Conservation (phyloP, 23 red algal genomes). For the Gracilaria domingensis region DNA sequence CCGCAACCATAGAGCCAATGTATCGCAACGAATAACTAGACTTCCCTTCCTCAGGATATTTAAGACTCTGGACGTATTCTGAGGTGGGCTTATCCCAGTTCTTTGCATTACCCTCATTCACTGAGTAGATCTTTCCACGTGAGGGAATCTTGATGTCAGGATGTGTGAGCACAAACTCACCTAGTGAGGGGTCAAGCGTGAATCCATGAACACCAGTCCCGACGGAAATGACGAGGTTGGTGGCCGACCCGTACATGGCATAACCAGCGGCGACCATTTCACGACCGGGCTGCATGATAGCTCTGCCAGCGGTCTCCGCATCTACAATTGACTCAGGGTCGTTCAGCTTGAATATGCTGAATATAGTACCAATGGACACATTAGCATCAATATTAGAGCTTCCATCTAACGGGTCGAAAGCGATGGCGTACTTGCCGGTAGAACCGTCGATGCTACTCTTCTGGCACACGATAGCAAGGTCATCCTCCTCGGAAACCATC, state of each 20-base stretch:
- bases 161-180: constrained; percentile 99
- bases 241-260: constrained; percentile 95
- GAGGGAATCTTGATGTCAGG: constrained; percentile 93
- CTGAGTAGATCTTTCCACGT: constrained; percentile 96
- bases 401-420: constrained; percentile 99
- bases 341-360: constrained; percentile 89
- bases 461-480: constrained; percentile 85
- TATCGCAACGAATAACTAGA: constrained; percentile 92
- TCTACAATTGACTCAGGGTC: constrained; percentile 78
- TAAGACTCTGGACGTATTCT: constrained; percentile 89
- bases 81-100: constrained; percentile 91
- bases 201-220: constrained; percentile 93
- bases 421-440: constrained; percentile 91
- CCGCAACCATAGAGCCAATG: constrained; percentile 98
- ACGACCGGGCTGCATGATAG: constrained; percentile 85
- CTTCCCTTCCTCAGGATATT: constrained; percentile 87
- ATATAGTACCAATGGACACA: constrained; percentile 99
- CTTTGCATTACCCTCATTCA: constrained; percentile 97
- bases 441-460: constrained; percentile 73
- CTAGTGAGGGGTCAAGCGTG: constrained; percentile 94
- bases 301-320: constrained; percentile 66
- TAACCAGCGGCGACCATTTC: constrained; percentile 97
- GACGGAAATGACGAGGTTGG: constrained; percentile 96
- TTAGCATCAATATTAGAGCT: constrained; percentile 98
- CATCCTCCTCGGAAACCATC: constrained; percentile 98